Evolutionary conservation across 176 grass and related monocot genomes (phyloP), one percentile per base, ranked within the genome.

Genomic region (Dactylis glomerata): DNA sequence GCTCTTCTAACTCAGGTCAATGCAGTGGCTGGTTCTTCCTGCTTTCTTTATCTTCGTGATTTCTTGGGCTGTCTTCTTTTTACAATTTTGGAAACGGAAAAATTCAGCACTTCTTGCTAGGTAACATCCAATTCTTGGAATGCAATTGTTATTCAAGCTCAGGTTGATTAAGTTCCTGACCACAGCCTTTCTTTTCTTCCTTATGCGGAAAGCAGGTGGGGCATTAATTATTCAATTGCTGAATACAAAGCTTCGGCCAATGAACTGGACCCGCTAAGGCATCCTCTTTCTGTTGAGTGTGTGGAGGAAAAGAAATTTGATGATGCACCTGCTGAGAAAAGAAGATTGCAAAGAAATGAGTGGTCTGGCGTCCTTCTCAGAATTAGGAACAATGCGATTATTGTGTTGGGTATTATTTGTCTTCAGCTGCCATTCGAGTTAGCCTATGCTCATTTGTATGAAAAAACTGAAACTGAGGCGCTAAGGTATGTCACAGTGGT

Each of bases 51-150:
- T 99, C 74, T 96, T 99, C 49, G 61, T 99, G 54, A 89, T 96
- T 82, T 94, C 91, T 68, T 96, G 96, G 96, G 96, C 96, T 22
- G 93, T 96, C 51, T 85, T 99, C 77, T 94, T 99, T 82, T 87
- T 99, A 69, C 96, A 99, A 87, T 99, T 99, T 77, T 99, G 96
- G 96, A 99, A 99, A 83, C 86, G 96, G 50, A 96, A 99, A 70
- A 99, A 99, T 92, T 89, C 96, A 77, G 90, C 91, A 70, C 84
- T 99, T 84, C 81, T 96, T 84, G 89, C 91, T 74, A 93, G 96
- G 96, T 96, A 86, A 69, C 20, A 59, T 42, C 1, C 22, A 56
- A 83, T 74, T 69, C 42, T 16, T 84, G 16, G 34, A 70, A 54
- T 31, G 0, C 5, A 42, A 79, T 52, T 41, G 61, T 76, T 63